Conservation (phyloP, 1,139 yeast genomes). For the Taiozyma sp. region DNA sequence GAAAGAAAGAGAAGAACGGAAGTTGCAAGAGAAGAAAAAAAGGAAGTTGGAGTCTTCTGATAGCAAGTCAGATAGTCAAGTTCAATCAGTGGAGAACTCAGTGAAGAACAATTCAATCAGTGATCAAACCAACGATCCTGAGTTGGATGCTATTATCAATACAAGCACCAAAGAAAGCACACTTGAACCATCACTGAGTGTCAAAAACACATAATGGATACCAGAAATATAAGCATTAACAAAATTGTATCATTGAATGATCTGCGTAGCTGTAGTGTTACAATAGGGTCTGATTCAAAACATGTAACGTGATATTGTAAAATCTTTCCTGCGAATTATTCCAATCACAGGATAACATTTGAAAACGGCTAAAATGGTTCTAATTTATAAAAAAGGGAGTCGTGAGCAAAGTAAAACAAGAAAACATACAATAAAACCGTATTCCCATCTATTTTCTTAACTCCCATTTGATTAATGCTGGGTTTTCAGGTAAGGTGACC, state of each 20-base stretch:
- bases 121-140: neutral
- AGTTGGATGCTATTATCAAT: neutral
- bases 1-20: slow-evolving; percentile 44
- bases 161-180: slow-evolving; percentile 1
- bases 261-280: too few relatives aligned
- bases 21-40: slow-evolving; percentile 16
- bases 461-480: slow-evolving; percentile 78
- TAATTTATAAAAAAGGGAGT: too few relatives aligned
- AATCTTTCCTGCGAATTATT: too few relatives aligned
- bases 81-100: neutral
- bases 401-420: too few relatives aligned
- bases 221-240: neutral
- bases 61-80: neutral
- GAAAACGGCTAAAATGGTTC: too few relatives aligned
- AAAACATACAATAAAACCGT: too few relatives aligned
- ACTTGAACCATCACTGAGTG: slow-evolving; percentile 3
- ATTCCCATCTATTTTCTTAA: slow-evolving; percentile 35
- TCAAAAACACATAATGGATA: neutral
- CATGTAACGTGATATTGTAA: too few relatives aligned
- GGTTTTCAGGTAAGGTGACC: slow-evolving; percentile 87
- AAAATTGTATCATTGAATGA: neutral
- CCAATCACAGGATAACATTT: too few relatives aligned
- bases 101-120: neutral
- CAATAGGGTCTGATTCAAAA: too few relatives aligned
- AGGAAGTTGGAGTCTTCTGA: slow-evolving; percentile 7